Base-by-base conservation (phyloP, 768 basidiomycete species). In the Phaeotremella fagi region DNA sequence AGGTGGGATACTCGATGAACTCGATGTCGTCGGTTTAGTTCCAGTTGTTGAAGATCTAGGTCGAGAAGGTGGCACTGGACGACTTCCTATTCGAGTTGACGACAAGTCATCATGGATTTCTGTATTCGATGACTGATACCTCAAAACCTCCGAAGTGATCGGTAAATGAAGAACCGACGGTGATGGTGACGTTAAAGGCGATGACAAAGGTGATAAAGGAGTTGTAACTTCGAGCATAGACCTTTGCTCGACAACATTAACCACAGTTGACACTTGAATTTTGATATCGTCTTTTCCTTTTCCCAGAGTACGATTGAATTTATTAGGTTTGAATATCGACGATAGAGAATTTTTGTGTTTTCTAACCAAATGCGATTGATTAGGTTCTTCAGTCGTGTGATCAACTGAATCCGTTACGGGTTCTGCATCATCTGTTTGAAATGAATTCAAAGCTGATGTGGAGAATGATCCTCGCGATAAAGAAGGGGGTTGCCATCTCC, bases 391-490 rank as follows among this genome's bases (percentile, higher is more conserved):
- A n/a, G n/a, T n/a, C n/a, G n/a, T n/a, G n/a, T n/a, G n/a, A n/a
- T n/a, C n/a, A n/a, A n/a, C n/a, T n/a, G n/a, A n/a, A n/a, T n/a
- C n/a, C n/a, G n/a, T n/a, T n/a, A n/a, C n/a, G 7, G n/a, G n/a
- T 29, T 6, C 7, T n/a, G 7, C 47, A 7, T 4, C 5, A 18
- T 48, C 27, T 11, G 25, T 24, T 28, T 43, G 41, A 11, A 48
- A 57, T 16, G 54, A 22, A 22, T 50, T 51, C n/a, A 66, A 43
- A 12, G 62, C 64, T 6, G 68, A 66, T 9, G 68, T 70, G 5
- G 68, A 70, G 48, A 66, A 48, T 15, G 68, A 70, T 9, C 68
- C 68, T 25, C 60, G 38, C 3, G 68, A 70, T n/a, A 70, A 37
- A 3, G 64, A 66, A 18, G 68, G 68, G 16, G 57, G 53, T 48